These are phyloP conservation scores for Blattamonas nauphoetae DNA, from an alignment of 78 protist species.

Conservation along the genomic window DNA sequence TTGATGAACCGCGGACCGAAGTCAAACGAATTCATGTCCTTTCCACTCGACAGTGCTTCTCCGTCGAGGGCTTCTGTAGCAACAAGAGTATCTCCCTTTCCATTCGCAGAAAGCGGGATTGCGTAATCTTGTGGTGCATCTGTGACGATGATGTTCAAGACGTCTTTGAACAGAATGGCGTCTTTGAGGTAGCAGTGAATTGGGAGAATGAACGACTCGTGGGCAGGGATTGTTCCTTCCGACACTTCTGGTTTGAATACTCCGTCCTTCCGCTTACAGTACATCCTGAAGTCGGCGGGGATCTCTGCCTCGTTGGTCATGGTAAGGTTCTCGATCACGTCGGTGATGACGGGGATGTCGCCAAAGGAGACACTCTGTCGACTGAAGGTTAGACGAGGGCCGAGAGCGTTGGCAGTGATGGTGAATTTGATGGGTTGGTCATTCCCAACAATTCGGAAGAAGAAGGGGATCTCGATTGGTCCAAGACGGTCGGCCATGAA, in stretches of 20 bases:
- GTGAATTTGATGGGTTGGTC: neutral
- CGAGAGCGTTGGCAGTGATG: neutral
- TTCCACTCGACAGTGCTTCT: no score
- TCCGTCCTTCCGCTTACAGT: neutral
- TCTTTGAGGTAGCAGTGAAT: neutral
- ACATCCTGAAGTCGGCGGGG: neutral
- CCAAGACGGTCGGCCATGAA: neutral
- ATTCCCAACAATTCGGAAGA: neutral
- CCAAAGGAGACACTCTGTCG: neutral
- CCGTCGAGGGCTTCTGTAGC: neutral
- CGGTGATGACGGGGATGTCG: slow-evolving; percentile 9
- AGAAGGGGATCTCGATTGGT: neutral
- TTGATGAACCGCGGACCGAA: neutral
- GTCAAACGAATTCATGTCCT: neutral
- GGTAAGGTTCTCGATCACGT: neutral
- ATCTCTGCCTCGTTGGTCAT: neutral
- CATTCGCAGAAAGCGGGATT: neutral
- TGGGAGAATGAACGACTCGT: neutral
- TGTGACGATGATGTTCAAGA: neutral
- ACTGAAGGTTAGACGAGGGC: neutral
- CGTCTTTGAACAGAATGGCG: neutral
- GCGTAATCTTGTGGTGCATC: slow-evolving; percentile 11
- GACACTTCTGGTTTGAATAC: neutral
- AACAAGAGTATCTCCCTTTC: neutral
- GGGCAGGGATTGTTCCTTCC: neutral